phyloP scores from a whole-genome alignment of 176 grass and related monocot genomes.

The Stipa capillata region DNA sequence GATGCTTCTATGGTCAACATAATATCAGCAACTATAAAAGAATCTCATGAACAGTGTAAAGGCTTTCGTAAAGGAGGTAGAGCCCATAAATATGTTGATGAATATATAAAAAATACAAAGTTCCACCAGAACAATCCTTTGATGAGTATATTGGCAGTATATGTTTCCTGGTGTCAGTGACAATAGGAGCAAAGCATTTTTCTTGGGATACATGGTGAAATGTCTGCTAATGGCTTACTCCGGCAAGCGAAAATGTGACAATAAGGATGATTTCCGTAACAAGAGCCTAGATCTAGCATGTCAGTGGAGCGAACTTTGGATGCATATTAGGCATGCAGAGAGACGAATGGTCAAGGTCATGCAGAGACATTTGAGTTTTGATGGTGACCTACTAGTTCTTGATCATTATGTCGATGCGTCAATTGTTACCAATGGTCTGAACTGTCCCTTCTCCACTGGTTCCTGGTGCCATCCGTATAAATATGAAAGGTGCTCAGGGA shows the following conservation, averaged over 20 bases:
- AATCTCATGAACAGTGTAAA: constrained; percentile 49
- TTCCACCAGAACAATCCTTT: constrained; percentile 63
- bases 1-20: constrained; percentile 55
- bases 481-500: constrained; percentile 48
- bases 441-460: constrained; percentile 73
- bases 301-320: constrained; percentile 55
- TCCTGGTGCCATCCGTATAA: constrained; percentile 64
- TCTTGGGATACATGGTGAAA: constrained; percentile 81
- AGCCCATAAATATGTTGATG: constrained; percentile 50
- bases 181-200: constrained; percentile 56
- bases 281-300: constrained; percentile 70
- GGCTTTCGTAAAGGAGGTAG: constrained; percentile 40
- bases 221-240: constrained; percentile 59
- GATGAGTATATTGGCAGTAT: constrained; percentile 57
- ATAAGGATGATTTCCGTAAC: constrained; percentile 88
- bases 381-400: constrained; percentile 44
- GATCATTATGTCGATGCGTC: constrained; percentile 52
- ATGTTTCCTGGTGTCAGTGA: constrained; percentile 53
- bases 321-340: constrained; percentile 48
- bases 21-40: constrained; percentile 57
- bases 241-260: constrained; percentile 73
- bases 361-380: constrained; percentile 73
- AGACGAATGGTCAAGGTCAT: constrained; percentile 64
- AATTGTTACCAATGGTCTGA: constrained; percentile 76
- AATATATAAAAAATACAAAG: constrained; percentile 48